Base-by-base conservation (phyloP, 176 grass and related monocot genomes). In the Triticum turgidum region DNA sequence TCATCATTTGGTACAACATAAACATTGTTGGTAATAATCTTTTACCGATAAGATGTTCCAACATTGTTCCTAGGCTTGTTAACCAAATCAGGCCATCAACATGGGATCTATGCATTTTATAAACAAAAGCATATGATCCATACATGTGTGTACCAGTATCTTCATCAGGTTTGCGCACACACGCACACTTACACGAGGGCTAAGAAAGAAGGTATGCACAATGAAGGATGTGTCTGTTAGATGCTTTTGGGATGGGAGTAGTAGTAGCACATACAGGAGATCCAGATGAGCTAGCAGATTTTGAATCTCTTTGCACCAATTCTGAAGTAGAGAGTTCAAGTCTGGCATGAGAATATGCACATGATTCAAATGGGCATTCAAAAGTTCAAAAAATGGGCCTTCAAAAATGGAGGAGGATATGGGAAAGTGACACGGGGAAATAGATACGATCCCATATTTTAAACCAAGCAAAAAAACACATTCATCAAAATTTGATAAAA, bases 271-370 rank as follows among this genome's bases (percentile, higher is more conserved):
- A 59, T 45, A 74, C 33, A 80, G 85, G 76, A 87, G 85, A 87
- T 87, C 80, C 21, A 35, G 76, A 59, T 87, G 85, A 87, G 89
- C 68, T 69, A 80, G 76, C 89, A 80, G 68, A 91, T 91, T 76
- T 87, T 6, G 51, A 54, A 18, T 18, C 1, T 18, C 1, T n/a
- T 62, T 61, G 20, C 21, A 62, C 8, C 0, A 62, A 62, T 62
- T 11, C 3, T 62, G n/a, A 62, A 62, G 59, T 62, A 24, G 10
- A 24, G 3, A 22, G 2, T 62, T 62, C 21, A 22, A 22, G 9
- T 22, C 9, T 62, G 3, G 21, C 7, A 7, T 62, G 59, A n/a
- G 3, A 9, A 22, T 62, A 10, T 62, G 21, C 9, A 4, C n/a
- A 22, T 62, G n/a, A 25, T 64, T 64, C 3, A 64, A 64, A 64